Base-by-base conservation (phyloP, 495 filamentous ascomycete genomes). In the Hamigera avellanea region DNA sequence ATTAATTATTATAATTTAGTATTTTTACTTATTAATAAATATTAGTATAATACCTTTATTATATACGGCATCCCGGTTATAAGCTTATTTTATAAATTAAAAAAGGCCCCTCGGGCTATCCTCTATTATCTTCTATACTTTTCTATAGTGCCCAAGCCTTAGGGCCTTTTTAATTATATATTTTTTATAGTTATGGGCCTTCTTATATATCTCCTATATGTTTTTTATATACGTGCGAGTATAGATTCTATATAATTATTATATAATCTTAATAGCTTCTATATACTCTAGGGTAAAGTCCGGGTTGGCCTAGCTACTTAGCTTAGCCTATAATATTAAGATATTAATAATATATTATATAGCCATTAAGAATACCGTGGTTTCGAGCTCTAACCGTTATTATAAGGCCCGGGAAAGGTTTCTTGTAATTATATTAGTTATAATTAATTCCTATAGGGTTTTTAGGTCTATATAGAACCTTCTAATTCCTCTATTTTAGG, bases 31-130 rank as follows among this genome's bases (percentile, higher is more conserved):
- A 47, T n/a, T n/a, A n/a, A n/a, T n/a, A n/a, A n/a, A 18, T 1
- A 21, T 33, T 3, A 37, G 37, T 16, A 35, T 44, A 27, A 43
- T 33, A 8, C 28, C 32, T 26, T 4, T 19, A 15, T 26, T n/a
- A 12, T 32, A 21, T 9, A 14, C 26, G 15, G 14, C 15, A 2
- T 33, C 41, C 2, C 42, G 26, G 6, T 19, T 41, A 12, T 40
- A 26, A 0, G 44, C 42, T 38, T 19, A 45, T 36, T 45, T 47
- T 1, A 41, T 32, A 8, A 45, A 16, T 9, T 33, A 19, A 41
- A 33, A 47, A 4, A 48, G 18, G 8, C 38, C 41, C 19, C 31
- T 32, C n/a, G 36, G 39, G 13, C 39, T 37, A 10, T 38, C 4
- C 12, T 42, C 28, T 4, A 33, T 33, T 17, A 12, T 15, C 26